Evolutionary conservation across 2,329 filamentous ascomycete genomes (phyloP).

Genomic region (Trichoderma arundinaceum): DNA sequence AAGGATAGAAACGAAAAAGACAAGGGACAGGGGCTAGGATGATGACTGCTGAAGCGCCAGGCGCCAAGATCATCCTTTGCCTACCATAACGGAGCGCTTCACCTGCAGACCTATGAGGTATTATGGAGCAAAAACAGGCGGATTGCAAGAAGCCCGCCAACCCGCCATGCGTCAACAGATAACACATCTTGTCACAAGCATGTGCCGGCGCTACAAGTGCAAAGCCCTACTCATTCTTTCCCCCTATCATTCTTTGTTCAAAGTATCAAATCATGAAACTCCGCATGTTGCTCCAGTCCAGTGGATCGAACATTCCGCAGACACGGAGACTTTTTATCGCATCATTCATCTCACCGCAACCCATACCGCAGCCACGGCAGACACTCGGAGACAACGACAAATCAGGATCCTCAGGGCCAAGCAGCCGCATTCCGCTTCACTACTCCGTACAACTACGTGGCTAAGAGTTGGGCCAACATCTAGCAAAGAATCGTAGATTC

Average conservation of each 20-base stretch:
- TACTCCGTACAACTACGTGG: not conserved
- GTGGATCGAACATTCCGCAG: constrained; percentile 21
- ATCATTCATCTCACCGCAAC: not conserved
- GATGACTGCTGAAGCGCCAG: not conserved
- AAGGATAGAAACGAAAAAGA: not conserved
- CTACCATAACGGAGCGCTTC: not conserved
- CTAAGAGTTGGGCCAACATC: no score
- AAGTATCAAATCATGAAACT: not conserved
- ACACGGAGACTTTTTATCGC: not conserved
- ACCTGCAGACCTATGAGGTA: no score
- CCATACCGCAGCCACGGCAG: not conserved
- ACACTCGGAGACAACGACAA: constrained; percentile 2
- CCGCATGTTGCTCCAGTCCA: constrained; percentile 4
- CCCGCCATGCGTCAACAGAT: no score
- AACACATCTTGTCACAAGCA: no score
- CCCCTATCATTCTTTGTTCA: not conserved
- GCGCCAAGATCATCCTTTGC: not conserved
- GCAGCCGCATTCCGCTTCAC: not conserved
- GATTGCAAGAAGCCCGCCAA: no score
- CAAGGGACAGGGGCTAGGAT: not conserved
- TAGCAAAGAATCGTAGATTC: not conserved
- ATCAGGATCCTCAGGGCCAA: not conserved
- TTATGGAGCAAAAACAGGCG: no score
- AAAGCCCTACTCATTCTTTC: no score
- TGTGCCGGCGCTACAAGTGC: no score